A percentile compares a stretch with the other conserved stretches of the same genome.
These are phyloP conservation scores for Salvia miltiorrhiza DNA, from an alignment of 257 asterid genomes.

Conservation along the genomic window DNA sequence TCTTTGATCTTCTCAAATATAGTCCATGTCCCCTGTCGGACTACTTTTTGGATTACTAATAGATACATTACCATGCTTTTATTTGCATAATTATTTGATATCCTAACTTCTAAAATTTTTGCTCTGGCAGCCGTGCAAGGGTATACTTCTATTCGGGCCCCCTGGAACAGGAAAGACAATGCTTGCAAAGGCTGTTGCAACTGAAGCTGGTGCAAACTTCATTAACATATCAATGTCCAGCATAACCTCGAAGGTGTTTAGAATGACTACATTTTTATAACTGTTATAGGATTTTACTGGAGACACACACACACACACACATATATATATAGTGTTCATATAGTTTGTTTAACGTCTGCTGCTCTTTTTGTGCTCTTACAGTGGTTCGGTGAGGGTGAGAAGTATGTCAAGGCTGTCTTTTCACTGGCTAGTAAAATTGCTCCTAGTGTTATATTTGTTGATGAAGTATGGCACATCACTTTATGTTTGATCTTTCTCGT, in stretches of 20 bases:
- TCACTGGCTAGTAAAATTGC: conserved; percentile 89
- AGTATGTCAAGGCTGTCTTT: conserved; percentile 87
- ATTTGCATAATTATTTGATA: background rate
- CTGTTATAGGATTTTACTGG: background rate
- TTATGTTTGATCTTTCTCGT: background rate
- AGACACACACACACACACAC: background rate
- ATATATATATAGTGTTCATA: background rate
- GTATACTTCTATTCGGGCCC: conserved; percentile 85
- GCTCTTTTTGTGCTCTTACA: conserved; percentile 27
- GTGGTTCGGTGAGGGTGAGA: conserved; percentile 98
- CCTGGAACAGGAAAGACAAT: conserved; percentile 94
- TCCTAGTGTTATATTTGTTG: conserved; percentile 90
- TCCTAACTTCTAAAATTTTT: conserved; percentile 6
- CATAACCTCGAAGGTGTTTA: conserved; percentile 74
- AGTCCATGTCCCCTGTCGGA: background rate
- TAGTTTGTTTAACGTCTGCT: conserved; percentile 15
- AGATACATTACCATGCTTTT: background rate
- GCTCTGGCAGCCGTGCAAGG: conserved; percentile 77
- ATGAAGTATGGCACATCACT: conserved; percentile 55
- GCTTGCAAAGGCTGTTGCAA: conserved; percentile 94
- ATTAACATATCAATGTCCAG: conserved; percentile 92
- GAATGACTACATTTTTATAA: background rate
- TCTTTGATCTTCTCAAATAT: background rate
- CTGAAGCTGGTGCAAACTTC: conserved; percentile 95
- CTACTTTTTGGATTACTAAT: background rate